phyloP scores from a whole-genome alignment of 441 rosid genomes.

The Gossypium gossypioides region DNA sequence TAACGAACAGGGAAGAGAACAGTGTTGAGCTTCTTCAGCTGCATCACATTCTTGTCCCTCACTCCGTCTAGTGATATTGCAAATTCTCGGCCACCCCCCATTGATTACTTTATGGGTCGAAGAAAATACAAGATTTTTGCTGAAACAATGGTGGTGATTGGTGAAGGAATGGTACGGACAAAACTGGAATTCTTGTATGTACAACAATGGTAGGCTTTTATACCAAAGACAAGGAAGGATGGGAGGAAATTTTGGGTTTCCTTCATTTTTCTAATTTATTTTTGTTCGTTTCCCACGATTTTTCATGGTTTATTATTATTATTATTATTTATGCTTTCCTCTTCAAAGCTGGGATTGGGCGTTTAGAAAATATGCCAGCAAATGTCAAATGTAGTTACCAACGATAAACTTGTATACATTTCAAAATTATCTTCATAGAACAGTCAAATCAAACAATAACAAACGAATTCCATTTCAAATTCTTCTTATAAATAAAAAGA shows the following conservation, averaged over 20 bases:
- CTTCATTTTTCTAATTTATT: too few relatives aligned
- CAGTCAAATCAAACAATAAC: too few relatives aligned
- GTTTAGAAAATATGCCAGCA: too few relatives aligned
- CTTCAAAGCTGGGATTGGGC: too few relatives aligned
- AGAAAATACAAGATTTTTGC: neutral
- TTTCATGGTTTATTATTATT: neutral
- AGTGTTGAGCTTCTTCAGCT: constrained; percentile 84
- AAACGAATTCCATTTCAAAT: too few relatives aligned
- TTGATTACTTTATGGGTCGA: neutral
- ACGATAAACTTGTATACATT: too few relatives aligned
- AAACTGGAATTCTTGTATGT: neutral
- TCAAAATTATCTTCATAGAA: too few relatives aligned
- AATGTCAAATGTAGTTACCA: too few relatives aligned
- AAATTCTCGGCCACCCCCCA: constrained; percentile 73
- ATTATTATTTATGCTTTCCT: too few relatives aligned
- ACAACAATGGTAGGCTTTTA: neutral
- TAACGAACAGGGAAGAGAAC: constrained; percentile 85
- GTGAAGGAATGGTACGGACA: neutral
- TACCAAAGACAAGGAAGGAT: neutral
- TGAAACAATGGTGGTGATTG: neutral
- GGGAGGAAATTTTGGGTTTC: neutral
- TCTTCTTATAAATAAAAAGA: too few relatives aligned
- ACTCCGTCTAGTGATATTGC: constrained; percentile 71
- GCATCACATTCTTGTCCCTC: constrained; percentile 92
- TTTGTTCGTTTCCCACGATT: neutral